Base-by-base conservation (phyloP, 2,329 filamentous ascomycete species). In the Tolypocladium cylindrosporum region DNA sequence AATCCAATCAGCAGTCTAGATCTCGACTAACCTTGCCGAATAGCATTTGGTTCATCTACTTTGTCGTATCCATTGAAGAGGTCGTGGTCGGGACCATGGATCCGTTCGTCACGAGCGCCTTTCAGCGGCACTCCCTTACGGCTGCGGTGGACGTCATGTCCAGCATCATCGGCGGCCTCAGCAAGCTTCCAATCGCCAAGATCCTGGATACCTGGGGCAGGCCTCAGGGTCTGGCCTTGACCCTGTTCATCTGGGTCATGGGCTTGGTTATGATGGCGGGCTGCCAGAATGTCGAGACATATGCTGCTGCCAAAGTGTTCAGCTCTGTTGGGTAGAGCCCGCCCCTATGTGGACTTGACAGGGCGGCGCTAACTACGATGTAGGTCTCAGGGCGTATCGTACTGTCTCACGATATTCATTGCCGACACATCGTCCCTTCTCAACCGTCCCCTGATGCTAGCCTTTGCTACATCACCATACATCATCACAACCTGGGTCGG, bases 191-290 rank as follows among this genome's bases (percentile, higher is more conserved):
- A 1, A 78, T 86, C 62, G 85, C 86, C 56, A 89, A 88, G 69
- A 74, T 88, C 21, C 76, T 88, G 55, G 83, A 89, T 70, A 76
- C 86, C 42, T 89, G 83, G 76, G 86, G 85, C 58, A 82, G 86
- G 42, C 80, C 85, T 14, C 80, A 87, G 66, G 86, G 83, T 19
- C 81, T 86, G 63, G 69, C 78, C 27, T 59, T 85, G 41, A 81
- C 81, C 64, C 71, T 84, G 2, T 57, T 75, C 13, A 70, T 82
- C 57, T 79, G 78, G 65, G 74, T 79, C 7, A 52, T 79, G 54
- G 77, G 77, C 24, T 76, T 88, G 56, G 76, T 86, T 60, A 80
- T 90, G 72, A 88, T 88, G 75, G 88, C 88, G 14, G 77, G 76
- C 1, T 88, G 81, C 68, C 75, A 77, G 2, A 81, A 81, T 58